Base-by-base conservation (phyloP, 345 rosid genomes). In the Rhodamnia argentea region DNA sequence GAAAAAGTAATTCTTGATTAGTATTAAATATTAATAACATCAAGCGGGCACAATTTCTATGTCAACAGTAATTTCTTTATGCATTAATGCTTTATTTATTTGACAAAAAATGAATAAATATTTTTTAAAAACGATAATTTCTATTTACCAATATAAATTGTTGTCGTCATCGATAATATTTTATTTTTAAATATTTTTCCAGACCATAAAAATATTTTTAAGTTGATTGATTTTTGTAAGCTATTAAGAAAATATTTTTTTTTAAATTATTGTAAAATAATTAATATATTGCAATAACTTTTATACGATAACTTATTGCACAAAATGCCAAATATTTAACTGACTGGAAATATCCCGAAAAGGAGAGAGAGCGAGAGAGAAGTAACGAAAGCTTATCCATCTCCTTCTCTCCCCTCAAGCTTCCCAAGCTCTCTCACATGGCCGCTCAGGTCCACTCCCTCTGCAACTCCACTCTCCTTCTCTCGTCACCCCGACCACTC, bases 361-460 rank as follows among this genome's bases (percentile, higher is more conserved):
- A 6, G 1, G 18, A 60, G 37, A 62, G 70, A 6, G 32, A 5
- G 5, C 20, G 15, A 56, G 44, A 42, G 44, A 42, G 44, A 42
- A 16, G 62, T 32, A 1, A 23, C 2, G 3, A 23, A 26, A 47
- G 62, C 74, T 83, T 82, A 82, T 86, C 82, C 23, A 29, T 23
- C 37, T 70, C 86, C 2, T 13, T 20, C 60, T 51, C 78, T 55
- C 29, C 55, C 27, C 57, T 12, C 82, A 37, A 50, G 60, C 70
- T 23, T 51, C 27, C 74, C 52, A 24, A 85, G 86, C 87, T 59
- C 87, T 47, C 76, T 51, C n/a, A 82, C 40, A 86, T 86, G 87
- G 87, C 87, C 3, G 37, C 81, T 50, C 55, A 29, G 14, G 85
- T 82, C 82, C 84, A 37, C 51, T 59, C 52, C 82, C 40, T 42